Evolutionary conservation across 371 early-diverging fungal genomes (phyloP).

Genomic region (Smittium culicis): DNA sequence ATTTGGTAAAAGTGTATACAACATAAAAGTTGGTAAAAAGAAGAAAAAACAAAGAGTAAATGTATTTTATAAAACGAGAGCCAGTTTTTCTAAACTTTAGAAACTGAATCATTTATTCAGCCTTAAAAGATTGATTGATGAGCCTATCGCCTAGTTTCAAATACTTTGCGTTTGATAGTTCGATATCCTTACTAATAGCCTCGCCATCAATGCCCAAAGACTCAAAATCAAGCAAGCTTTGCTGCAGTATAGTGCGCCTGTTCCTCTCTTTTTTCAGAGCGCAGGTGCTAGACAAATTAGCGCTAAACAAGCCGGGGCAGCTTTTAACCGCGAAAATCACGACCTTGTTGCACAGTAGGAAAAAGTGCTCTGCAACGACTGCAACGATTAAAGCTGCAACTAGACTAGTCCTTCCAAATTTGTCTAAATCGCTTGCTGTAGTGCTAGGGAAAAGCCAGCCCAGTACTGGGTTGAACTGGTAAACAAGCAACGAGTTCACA

Average conservation of each 20-base stretch:
- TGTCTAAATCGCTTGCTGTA: constrained; percentile 18
- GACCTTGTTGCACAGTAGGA: constrained; percentile 10
- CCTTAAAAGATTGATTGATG: not conserved
- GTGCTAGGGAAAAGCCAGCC: constrained; percentile 11
- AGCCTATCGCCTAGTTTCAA: not conserved
- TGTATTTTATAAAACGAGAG: too few relatives aligned
- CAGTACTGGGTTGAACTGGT: constrained; percentile 37
- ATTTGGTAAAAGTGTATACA: too few relatives aligned
- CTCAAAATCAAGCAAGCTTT: too few relatives aligned
- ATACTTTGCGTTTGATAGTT: not conserved
- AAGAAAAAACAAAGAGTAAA: too few relatives aligned
- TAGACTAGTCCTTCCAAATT: constrained; percentile 25
- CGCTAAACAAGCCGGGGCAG: not conserved
- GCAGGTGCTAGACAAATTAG: too few relatives aligned
- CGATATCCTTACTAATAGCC: not conserved
- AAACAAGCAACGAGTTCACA: constrained; percentile 56
- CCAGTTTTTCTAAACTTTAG: too few relatives aligned
- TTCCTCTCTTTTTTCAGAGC: too few relatives aligned
- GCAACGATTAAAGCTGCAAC: constrained; percentile 23
- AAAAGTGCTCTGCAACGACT: constrained; percentile 31
- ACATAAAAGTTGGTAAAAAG: too few relatives aligned
- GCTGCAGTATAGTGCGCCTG: too few relatives aligned
- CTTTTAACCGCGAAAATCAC: not conserved
- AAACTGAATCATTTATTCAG: not conserved
- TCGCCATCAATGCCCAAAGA: not conserved